Base-by-base conservation (phyloP, 2,329 filamentous ascomycete species). In the Zymoseptoria ardabiliae region DNA sequence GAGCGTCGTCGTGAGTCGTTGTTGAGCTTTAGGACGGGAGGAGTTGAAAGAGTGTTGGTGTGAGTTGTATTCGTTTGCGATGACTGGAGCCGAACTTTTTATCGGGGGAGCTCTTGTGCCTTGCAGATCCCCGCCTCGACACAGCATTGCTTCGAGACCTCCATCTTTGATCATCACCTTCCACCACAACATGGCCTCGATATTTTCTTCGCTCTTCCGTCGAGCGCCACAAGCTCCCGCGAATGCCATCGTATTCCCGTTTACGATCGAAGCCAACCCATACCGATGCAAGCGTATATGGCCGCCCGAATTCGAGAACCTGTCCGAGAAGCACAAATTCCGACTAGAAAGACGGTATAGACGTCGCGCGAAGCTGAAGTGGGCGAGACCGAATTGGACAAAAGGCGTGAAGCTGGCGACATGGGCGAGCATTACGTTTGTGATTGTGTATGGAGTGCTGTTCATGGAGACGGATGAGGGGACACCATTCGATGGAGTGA, bases 321-420 rank as follows among this genome's bases (percentile, higher is more conserved):
- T 93, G 60, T 84, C 84, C 45, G 76, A 80, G 53, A 88, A 88
- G 73, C 85, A 91, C 70, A 86, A 92, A 74, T 88, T 92, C 71
- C 82, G 85, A 50, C 86, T 91, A 67, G 89, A 93, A 78, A 85
- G 88, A 72, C 86, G 88, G 70, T 92, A 88, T 75, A 88, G 90
- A 75, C 81, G 89, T 56, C 81, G 89, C 57, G 74, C 88, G 23
- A 79, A 81, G 59, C 74, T 89, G 65, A 83, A 84, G 67, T 82
- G 81, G 70, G 79, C 81, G 49, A 77, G 85, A 21, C 87, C 87
- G 8, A 73, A 75, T 53, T 90, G 86, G 85, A 80, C 82, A 50
- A 89, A 86, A 72, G 79, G 76, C 61, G 77, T 87, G 58, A 85
- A 84, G 73, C 76, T 91, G 63, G 80, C 81, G 54, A 88, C 91